Percentiles rank a stretch among this genome's conserved stretches.
Evolutionary conservation across 1,284 basidiomycete genomes (phyloP).

Genomic region (Microbotryum intermedium): DNA sequence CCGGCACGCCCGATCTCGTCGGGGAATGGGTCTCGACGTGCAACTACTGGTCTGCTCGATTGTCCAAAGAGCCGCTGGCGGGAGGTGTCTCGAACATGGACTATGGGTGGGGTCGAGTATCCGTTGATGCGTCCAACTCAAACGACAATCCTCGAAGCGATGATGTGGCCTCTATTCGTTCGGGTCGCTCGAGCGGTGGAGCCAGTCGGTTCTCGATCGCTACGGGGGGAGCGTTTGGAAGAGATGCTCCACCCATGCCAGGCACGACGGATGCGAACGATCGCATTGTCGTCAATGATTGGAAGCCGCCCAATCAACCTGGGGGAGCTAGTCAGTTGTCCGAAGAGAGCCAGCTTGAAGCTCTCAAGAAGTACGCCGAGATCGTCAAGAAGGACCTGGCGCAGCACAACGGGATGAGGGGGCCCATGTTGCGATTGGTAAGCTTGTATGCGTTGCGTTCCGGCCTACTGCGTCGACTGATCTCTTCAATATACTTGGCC

Average conservation of each 20-base stretch:
- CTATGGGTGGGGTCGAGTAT: conserved; percentile 82
- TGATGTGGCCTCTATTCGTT: conserved; percentile 36
- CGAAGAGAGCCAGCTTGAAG: conserved; percentile 84
- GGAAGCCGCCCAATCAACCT: conserved; percentile 81
- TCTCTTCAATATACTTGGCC: neutral
- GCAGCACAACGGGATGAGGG: conserved; percentile 70
- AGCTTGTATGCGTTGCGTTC: conserved; percentile 51
- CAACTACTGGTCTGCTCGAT: conserved; percentile 96
- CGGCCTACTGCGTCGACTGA: neutral
- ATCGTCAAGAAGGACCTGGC: conserved; percentile 69
- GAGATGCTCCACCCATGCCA: neutral
- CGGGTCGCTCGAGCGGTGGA: conserved; percentile 47
- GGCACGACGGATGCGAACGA: conserved; percentile 45
- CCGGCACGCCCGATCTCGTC: conserved; percentile 92
- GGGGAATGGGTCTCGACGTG: conserved; percentile 97
- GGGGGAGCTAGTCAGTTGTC: conserved; percentile 74
- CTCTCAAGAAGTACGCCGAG: conserved; percentile 67
- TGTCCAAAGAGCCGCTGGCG: conserved; percentile 82
- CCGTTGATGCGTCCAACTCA: conserved; percentile 17
- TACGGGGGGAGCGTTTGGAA: neutral
- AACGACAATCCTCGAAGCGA: too few species aligned
- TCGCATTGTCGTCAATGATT: conserved; percentile 77
- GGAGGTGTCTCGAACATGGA: conserved; percentile 98
- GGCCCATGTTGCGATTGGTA: conserved; percentile 57
- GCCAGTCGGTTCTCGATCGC: conserved; percentile 46